These are phyloP conservation scores for Russula emetica DNA, from an alignment of 768 basidiomycete species.

Conservation along the genomic window DNA sequence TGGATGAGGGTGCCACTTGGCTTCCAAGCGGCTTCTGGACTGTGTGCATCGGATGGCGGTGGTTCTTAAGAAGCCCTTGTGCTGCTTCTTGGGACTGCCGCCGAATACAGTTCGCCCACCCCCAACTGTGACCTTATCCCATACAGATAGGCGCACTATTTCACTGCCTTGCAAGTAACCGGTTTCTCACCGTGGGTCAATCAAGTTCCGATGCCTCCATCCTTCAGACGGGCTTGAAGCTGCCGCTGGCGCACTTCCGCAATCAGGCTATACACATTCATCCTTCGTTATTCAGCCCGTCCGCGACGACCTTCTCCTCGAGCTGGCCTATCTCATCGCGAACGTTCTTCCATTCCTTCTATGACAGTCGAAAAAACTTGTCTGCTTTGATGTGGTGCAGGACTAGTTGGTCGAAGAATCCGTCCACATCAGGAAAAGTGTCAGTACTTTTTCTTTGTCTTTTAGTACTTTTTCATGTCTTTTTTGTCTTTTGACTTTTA, in stretches of 20 bases:
- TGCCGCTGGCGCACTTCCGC: constrained; percentile 19
- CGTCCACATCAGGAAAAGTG: too few species aligned
- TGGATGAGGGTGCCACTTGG: constrained; percentile 15
- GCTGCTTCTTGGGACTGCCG: neutral
- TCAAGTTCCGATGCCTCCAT: constrained; percentile 13
- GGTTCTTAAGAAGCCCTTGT: neutral
- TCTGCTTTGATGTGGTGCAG: neutral
- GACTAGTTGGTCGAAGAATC: constrained; percentile 7
- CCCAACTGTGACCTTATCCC: constrained; percentile 22
- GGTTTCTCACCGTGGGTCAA: constrained; percentile 5
- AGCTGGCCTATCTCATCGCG: constrained; percentile 6
- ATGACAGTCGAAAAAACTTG: neutral
- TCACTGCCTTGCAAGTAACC: constrained; percentile 15
- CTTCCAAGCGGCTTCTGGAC: constrained; percentile 10
- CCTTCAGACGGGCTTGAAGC: constrained; percentile 14
- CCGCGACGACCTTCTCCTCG: constrained; percentile 24
- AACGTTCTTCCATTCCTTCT: constrained; percentile 16
- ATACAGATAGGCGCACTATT: constrained; percentile 24
- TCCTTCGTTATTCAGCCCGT: constrained; percentile 5
- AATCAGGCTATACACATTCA: neutral
- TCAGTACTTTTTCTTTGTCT: too few species aligned
- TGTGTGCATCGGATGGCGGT: constrained; percentile 16
- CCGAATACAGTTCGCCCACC: constrained; percentile 17
- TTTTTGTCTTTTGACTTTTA: too few species aligned
- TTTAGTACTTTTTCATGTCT: too few species aligned